Evolutionary conservation across 2,329 filamentous ascomycete species (phyloP).

Genomic region (Clarireedia homoeocarpa): DNA sequence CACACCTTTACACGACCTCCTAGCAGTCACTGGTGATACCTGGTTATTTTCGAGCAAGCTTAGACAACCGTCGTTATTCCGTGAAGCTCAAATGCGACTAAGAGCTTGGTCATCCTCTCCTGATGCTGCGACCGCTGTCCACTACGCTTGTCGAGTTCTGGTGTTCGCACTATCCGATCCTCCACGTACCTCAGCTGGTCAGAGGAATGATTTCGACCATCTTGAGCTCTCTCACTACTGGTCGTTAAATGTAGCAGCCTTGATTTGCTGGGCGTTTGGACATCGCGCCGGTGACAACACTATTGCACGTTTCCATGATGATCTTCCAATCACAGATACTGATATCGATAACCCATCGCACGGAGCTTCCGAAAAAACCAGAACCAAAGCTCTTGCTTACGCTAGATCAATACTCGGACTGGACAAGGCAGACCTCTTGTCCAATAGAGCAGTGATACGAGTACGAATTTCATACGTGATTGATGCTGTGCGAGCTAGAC

Average conservation of each 20-base stretch:
- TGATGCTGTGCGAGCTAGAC: constrained; percentile 38
- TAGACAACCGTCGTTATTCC: constrained; percentile 35
- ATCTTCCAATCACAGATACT: not conserved
- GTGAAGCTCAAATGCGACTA: constrained; percentile 40
- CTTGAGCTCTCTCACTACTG: constrained; percentile 42
- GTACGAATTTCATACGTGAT: constrained; percentile 40
- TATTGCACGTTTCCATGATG: not conserved
- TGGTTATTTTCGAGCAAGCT: constrained; percentile 52
- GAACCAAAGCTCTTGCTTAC: constrained; percentile 27
- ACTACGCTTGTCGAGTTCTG: constrained; percentile 46
- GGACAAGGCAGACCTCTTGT: constrained; percentile 34
- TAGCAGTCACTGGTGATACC: constrained; percentile 50
- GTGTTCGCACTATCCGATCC: constrained; percentile 35
- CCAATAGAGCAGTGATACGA: constrained; percentile 30
- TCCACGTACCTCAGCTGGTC: not conserved
- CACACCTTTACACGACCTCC: constrained; percentile 49
- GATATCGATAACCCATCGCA: not conserved
- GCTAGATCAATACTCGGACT: constrained; percentile 34
- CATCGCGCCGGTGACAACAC: constrained; percentile 23
- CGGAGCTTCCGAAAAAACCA: constrained; percentile 3
- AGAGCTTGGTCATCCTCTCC: constrained; percentile 38
- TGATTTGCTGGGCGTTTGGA: constrained; percentile 53
- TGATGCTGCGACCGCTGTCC: constrained; percentile 38
- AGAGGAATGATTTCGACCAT: not conserved
- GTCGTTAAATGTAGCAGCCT: constrained; percentile 47